Evolutionary conservation across 352 stramenopile species (phyloP).

Genomic region (Pythium diclinum): DNA sequence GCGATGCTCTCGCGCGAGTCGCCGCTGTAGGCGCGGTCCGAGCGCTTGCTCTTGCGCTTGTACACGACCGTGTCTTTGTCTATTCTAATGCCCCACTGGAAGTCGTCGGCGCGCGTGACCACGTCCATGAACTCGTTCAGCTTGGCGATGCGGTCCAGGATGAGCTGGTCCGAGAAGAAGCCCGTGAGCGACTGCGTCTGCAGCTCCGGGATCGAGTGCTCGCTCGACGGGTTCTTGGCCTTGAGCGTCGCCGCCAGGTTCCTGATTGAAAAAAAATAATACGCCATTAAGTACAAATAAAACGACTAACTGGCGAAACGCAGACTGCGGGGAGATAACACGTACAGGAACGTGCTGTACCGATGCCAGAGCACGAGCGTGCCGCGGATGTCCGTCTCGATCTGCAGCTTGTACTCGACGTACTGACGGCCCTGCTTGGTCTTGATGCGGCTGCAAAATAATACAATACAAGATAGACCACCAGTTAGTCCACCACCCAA

Average conservation of each 20-base stretch:
- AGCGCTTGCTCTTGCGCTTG: conserved; percentile 85
- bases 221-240: conserved; percentile 71
- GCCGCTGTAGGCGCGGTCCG: conserved; percentile 60
- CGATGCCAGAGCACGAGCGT: conserved; percentile 86
- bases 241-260: conserved; percentile 80
- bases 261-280: conserved; percentile 23
- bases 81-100: conserved; percentile 89
- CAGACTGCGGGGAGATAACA: conserved; percentile 4
- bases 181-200: conserved; percentile 80
- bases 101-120: conserved; percentile 80
- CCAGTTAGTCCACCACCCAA: neutral
- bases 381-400: conserved; percentile 84
- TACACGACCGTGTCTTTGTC: conserved; percentile 88
- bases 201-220: conserved; percentile 75
- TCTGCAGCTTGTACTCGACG: conserved; percentile 87
- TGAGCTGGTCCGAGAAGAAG: conserved; percentile 84
- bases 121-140: conserved; percentile 86
- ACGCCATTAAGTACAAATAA: conserved; percentile 1
- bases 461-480: conserved; percentile 3
- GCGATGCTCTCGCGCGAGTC: conserved; percentile 73
- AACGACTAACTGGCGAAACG: no score
- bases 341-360: conserved; percentile 87
- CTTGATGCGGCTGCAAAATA: conserved; percentile 63
- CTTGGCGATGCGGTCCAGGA: conserved; percentile 81
- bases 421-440: conserved; percentile 85